A percentile compares a stretch with the other conserved stretches of the same genome.
phyloP scores from a whole-genome alignment of 371 early-diverging fungal species.

The Apophysomyces variabilis region DNA sequence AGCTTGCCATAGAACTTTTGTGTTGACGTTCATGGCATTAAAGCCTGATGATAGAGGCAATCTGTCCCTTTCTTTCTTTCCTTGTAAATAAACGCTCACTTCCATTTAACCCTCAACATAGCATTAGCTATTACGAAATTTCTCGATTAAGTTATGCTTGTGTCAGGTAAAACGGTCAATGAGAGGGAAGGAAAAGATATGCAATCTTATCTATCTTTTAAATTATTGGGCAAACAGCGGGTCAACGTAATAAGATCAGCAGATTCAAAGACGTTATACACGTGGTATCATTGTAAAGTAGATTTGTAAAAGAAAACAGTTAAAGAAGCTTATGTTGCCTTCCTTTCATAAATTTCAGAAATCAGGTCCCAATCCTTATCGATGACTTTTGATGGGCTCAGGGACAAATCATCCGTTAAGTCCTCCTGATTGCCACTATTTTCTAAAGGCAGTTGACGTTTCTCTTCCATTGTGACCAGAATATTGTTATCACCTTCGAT shows the following conservation, averaged over 20 bases:
- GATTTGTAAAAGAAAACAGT: background rate
- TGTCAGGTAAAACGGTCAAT: background rate
- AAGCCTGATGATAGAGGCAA: no score
- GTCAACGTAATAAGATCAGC: background rate
- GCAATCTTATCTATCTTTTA: no score
- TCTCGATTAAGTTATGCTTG: no score
- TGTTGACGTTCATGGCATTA: no score
- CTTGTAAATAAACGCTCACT: no score
- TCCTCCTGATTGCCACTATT: constrained; percentile 18
- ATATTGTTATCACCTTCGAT: constrained; percentile 20
- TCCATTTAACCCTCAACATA: no score
- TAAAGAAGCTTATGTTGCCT: constrained; percentile 6
- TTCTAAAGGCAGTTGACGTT: background rate
- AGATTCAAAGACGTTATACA: background rate
- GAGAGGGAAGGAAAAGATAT: background rate
- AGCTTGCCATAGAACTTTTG: no score
- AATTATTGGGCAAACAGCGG: no score
- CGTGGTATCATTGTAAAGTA: background rate
- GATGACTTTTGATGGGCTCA: constrained; percentile 20
- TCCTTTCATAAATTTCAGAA: constrained; percentile 45
- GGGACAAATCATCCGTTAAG: constrained; percentile 13
- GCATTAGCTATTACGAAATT: no score
- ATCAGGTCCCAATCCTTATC: constrained; percentile 47
- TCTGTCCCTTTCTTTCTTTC: no score
- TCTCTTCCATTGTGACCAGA: background rate